Evolutionary conservation across 2,329 filamentous ascomycete genomes (phyloP), one percentile per base, ranked within the genome.

Genomic region (Aspergillus japonicus): DNA sequence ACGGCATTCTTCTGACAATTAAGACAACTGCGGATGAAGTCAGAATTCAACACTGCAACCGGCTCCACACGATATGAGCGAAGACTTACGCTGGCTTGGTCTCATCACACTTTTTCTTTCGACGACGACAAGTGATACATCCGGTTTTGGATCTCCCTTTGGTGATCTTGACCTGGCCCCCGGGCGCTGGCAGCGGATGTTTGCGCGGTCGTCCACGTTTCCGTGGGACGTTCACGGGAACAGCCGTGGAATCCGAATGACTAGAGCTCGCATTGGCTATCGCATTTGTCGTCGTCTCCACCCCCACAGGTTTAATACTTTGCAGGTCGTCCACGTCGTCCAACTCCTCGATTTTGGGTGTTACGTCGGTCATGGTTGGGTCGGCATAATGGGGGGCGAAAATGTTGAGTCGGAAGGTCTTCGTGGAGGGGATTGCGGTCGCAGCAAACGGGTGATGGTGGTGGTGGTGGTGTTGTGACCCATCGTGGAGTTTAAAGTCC

Each of bases 1-100:
- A 96, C 91, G 8, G 92, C 91, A 73, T 96, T 96, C 82, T 96
- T 96, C 77, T 95, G 89, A 71, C 92, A 96, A 69, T 96, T 96
- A 75, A 91, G 83, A 58, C 64, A 73, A 39, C 72, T 74, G 59
- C 12, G 29, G 16, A 19, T 16, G 29, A n/a, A 49, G 26, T 51
- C 50, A 53, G n/a, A 21, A 48, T 54, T 56, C 35, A 42, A 54
- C 50, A 61, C 48, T 63, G 59, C 55, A 44, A 63, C 39, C 49
- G 39, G 47, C 4, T 35, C 47, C 16, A 54, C 8, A 47, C n/a
- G 42, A 29, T n/a, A 49, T 49, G 77, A 77, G 50, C 67, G 64
- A 51, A 39, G 29, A 71, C 69, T 64, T 79, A 70, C 77, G 76
- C 58, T 70, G 81, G 68, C 71, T 76, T 76, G 14, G 71, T 73